Evolutionary conservation across 495 filamentous ascomycete species (phyloP).

Genomic region (Neurospora sp.): DNA sequence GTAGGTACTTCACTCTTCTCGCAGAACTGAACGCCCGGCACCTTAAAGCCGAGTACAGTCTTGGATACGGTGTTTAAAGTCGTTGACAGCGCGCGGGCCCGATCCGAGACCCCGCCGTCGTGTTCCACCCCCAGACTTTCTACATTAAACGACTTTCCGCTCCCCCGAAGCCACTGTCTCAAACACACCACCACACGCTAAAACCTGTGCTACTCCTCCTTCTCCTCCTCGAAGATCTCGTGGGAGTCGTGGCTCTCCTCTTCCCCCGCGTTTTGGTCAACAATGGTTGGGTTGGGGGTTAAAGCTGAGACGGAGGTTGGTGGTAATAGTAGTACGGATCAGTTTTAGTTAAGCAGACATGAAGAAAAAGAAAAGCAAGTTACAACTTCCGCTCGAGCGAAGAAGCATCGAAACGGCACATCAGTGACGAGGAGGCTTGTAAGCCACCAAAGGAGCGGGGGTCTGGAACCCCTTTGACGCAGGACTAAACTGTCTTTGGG

Average conservation of each 20-base stretch:
- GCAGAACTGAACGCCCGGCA: not conserved
- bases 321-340: not conserved
- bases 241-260: not conserved
- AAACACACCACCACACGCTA: not conserved
- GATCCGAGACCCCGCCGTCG: not conserved
- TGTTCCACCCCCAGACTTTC: not conserved
- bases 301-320: not conserved
- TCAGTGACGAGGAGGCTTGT: not conserved
- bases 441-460: not conserved
- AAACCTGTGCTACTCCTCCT: not conserved
- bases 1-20: too few relatives aligned
- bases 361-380: not conserved
- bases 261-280: not conserved
- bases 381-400: constrained; percentile 8
- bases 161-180: not conserved
- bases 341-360: not conserved
- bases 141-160: not conserved
- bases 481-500: not conserved
- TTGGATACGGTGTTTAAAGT: not conserved
- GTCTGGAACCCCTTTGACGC: not conserved
- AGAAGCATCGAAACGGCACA: not conserved
- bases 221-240: not conserved
- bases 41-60: not conserved
- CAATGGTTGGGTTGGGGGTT: not conserved
- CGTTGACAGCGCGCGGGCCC: not conserved